phyloP scores from a whole-genome alignment of 768 basidiomycete genomes.

The Paxillus rubicundulus region DNA sequence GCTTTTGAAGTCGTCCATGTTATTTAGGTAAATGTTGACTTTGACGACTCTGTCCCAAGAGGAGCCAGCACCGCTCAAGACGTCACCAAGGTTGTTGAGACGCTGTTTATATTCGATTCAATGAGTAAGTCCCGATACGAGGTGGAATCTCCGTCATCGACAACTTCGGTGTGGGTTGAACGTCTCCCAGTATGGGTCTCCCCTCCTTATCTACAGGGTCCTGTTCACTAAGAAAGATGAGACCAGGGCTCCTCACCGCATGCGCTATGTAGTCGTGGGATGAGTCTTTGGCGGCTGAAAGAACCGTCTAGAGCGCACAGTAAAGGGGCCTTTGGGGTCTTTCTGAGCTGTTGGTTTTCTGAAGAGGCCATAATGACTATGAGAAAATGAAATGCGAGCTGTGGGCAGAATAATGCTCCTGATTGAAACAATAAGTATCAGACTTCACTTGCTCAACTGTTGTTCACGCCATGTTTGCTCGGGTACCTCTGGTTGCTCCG shows the following conservation, averaged over 20 bases:
- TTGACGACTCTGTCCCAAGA: slow-evolving; percentile 59
- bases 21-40: slow-evolving; percentile 60
- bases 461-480: not conserved
- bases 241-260: slow-evolving; percentile 53
- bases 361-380: slow-evolving; percentile 42
- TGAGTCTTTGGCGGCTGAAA: not conserved
- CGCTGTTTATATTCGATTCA: slow-evolving; percentile 46
- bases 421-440: not conserved
- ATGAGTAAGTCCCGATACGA: not conserved
- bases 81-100: slow-evolving; percentile 52
- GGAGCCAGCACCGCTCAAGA: slow-evolving; percentile 52
- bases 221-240: slow-evolving; percentile 63
- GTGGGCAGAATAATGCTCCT: not conserved
- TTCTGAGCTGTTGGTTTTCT: slow-evolving; percentile 54
- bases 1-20: slow-evolving; percentile 53
- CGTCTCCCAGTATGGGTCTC: slow-evolving; percentile 50
- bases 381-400: not conserved
- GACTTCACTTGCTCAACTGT: not conserved
- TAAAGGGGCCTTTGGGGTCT: slow-evolving; percentile 30
- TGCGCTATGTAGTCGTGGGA: slow-evolving; percentile 38
- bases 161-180: slow-evolving; percentile 52
- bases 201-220: slow-evolving; percentile 50
- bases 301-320: slow-evolving; percentile 4
- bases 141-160: not conserved
- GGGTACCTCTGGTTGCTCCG: not conserved